A percentile compares a stretch with the other conserved stretches of the same genome.
Evolutionary conservation across 2,329 filamentous ascomycete genomes (phyloP).

Genomic region (Clarireedia hainanense): DNA sequence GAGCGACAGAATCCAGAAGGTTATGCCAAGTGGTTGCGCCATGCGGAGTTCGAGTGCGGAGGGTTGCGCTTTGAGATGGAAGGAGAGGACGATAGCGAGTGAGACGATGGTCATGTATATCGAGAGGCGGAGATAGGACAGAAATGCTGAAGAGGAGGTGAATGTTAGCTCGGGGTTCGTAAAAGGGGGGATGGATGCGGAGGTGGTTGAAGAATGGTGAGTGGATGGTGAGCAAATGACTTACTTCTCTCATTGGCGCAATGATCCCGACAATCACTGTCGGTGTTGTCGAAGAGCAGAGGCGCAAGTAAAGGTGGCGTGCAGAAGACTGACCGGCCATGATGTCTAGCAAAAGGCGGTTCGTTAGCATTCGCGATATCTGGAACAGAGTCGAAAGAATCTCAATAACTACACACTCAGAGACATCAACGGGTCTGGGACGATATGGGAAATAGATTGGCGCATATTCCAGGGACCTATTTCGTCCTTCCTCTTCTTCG

Average conservation of each 20-base stretch:
- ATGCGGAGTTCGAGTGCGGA: conserved; percentile 64
- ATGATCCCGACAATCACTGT: conserved; percentile 54
- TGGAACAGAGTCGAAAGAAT: background rate
- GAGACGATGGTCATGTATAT: conserved; percentile 88
- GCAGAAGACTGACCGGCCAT: conserved; percentile 20
- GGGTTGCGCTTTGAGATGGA: conserved; percentile 75
- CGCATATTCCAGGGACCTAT: background rate
- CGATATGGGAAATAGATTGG: conserved; percentile 19
- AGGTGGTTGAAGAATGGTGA: too few relatives aligned
- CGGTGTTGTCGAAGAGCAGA: conserved; percentile 58
- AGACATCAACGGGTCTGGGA: conserved; percentile 33
- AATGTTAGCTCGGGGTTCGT: background rate
- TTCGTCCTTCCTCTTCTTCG: background rate
- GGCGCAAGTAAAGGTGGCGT: conserved; percentile 36
- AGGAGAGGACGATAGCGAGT: conserved; percentile 85
- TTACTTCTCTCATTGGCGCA: conserved; percentile 42
- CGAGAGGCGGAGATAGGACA: conserved; percentile 82
- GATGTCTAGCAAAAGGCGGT: conserved; percentile 9
- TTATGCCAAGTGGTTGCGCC: conserved; percentile 72
- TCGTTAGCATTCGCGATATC: conserved; percentile 7
- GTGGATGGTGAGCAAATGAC: background rate
- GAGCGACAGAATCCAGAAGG: conserved; percentile 81
- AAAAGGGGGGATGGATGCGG: background rate
- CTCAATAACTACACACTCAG: conserved; percentile 2
- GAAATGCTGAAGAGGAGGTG: conserved; percentile 50